These are phyloP conservation scores for Purshia tridentata DNA, from an alignment of 306 rosid species.

Conservation along the genomic window DNA sequence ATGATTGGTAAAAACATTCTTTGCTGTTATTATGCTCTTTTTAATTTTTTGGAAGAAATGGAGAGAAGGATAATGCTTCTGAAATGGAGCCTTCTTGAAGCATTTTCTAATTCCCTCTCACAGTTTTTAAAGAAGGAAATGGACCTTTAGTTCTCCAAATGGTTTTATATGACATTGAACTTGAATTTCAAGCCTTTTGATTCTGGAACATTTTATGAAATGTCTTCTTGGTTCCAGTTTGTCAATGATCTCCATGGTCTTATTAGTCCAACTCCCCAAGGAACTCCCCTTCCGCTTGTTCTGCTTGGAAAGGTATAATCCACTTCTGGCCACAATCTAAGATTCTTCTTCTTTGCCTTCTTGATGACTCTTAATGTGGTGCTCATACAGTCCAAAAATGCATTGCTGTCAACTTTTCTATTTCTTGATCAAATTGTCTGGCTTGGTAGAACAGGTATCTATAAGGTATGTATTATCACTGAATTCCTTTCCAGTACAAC, in stretches of 20 bases:
- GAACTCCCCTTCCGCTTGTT: constrained; percentile 77
- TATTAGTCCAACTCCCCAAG: constrained; percentile 77
- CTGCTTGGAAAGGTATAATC: constrained; percentile 81
- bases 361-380: constrained; percentile 8
- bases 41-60: background rate
- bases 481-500: constrained; percentile 12
- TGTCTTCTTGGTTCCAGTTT: constrained; percentile 55
- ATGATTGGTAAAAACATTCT: background rate
- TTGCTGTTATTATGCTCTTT: background rate
- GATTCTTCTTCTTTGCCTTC: constrained; percentile 7
- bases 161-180: background rate
- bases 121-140: constrained; percentile 4
- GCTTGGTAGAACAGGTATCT: constrained; percentile 84
- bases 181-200: constrained; percentile 4
- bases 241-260: constrained; percentile 85
- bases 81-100: background rate
- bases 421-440: constrained; percentile 96
- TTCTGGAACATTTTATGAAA: constrained; percentile 13
- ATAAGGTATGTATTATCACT: constrained; percentile 44
- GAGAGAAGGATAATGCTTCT: background rate
- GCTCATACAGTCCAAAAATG: constrained; percentile 71
- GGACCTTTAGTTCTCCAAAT: background rate
- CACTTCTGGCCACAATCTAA: background rate
- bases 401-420: constrained; percentile 85
- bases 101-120: background rate